Base-by-base conservation (phyloP, 2,329 filamentous ascomycete species). In the Xylaria multiplex region DNA sequence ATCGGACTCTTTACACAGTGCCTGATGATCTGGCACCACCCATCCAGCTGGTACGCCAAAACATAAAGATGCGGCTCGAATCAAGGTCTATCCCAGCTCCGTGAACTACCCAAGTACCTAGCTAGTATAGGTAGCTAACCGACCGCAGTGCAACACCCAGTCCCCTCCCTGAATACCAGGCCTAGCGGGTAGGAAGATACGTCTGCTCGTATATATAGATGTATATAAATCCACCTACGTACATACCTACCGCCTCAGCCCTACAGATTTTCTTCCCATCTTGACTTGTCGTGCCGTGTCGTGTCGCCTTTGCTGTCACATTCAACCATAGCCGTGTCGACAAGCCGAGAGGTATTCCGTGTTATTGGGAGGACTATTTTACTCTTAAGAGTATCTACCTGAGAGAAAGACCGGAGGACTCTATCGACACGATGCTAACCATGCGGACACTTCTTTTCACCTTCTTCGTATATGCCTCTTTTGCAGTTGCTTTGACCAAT, bases 401-500 rank as follows among this genome's bases (percentile, higher is more conserved):
- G 6, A 53, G 35, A 22, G 30, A 40, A 64, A 22, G n/a, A 27
- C 43, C 35, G 16, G 43, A 45, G 16, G 43, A 40, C 19, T 30
- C n/a, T 59, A 27, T 40, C 60, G 48, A 53, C 19, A 77, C 69
- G 53, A 83, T 83, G 81, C 76, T 75, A 57, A 79, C 77, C 32
- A 66, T 80, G 55, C 78, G 78, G 59, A 70, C 69, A 48, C 77
- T 79, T 60, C 72, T 82, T 40, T 67, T 81, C 43, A 70, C 74
- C 45, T 49, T 80, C 8, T 60, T 79, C 16, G 55, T 77, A 50
- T 64, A 77, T 64, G 60, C 72, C 52, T 68, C 77, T 30, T 69
- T 80, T 46, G 73, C 76, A 40, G 72, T 80, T 55, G 78, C 80
- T 19, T 66, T 81, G 55, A 73, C 77, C 32, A 77, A 76, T 62